Evolutionary conservation across 1,284 basidiomycete genomes (phyloP).

Genomic region (Apiotrichum sp.): DNA sequence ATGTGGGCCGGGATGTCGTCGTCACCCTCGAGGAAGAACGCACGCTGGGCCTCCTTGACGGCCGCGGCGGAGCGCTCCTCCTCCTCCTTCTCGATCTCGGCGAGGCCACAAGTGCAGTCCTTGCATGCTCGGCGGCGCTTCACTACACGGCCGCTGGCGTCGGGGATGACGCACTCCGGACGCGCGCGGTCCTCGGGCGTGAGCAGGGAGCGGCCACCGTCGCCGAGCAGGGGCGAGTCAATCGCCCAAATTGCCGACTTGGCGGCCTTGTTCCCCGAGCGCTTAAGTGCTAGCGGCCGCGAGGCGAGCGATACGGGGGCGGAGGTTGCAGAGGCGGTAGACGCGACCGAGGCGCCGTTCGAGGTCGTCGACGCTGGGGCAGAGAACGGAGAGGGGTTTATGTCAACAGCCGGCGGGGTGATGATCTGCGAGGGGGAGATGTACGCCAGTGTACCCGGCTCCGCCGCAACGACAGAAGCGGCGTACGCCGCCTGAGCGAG

Average conservation of each 20-base stretch:
- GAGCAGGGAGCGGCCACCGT: constrained; percentile 50
- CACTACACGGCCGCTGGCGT: constrained; percentile 40
- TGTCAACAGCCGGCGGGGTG: constrained; percentile 8
- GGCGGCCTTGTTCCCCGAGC: constrained; percentile 29
- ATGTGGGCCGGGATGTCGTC: constrained; percentile 45
- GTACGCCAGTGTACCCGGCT: constrained; percentile 27
- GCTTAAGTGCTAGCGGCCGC: constrained; percentile 37
- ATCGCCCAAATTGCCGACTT: constrained; percentile 47
- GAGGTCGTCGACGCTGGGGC: constrained; percentile 1
- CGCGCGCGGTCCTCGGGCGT: constrained; percentile 50
- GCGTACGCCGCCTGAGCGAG: constrained; percentile 27
- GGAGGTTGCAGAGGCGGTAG: neutral
- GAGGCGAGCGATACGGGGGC: constrained; percentile 10
- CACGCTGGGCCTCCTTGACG: constrained; percentile 33
- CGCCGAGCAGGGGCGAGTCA: constrained; percentile 38
- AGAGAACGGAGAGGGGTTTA: neutral
- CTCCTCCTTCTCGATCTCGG: constrained; percentile 85
- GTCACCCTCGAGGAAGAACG: constrained; percentile 45
- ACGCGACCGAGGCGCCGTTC: neutral
- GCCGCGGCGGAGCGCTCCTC: constrained; percentile 45
- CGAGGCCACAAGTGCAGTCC: constrained; percentile 84
- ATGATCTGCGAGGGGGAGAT: constrained; percentile 24
- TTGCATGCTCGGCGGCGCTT: constrained; percentile 69
- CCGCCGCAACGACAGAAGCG: constrained; percentile 26
- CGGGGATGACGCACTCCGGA: constrained; percentile 47